These are phyloP conservation scores for Xylaria sp. DNA, from an alignment of 2,329 filamentous ascomycete genomes.

Conservation along the genomic window DNA sequence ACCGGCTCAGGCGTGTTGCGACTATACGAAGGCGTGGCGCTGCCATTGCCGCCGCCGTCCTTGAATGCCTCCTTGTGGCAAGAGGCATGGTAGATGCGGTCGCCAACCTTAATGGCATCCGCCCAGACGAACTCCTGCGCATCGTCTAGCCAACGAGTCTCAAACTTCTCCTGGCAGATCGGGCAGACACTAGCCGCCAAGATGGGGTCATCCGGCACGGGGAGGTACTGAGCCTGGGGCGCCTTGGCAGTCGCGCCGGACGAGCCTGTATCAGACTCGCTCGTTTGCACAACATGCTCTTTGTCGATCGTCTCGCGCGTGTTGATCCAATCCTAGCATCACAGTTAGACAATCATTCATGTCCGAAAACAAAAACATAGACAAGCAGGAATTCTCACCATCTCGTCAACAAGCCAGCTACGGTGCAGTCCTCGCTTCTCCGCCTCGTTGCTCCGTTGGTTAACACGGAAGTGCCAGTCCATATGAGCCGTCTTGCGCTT, in stretches of 20 bases:
- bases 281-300: constrained; percentile 38
- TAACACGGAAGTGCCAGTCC: constrained; percentile 97
- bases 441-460: constrained; percentile 80
- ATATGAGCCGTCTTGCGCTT: constrained; percentile 86
- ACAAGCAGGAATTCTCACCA: constrained; percentile 46
- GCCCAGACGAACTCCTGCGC: constrained; percentile 97
- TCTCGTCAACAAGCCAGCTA: constrained; percentile 90
- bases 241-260: constrained; percentile 42
- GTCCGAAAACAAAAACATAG: too few relatives aligned
- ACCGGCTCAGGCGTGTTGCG: constrained; percentile 58
- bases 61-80: constrained; percentile 80
- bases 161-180: constrained; percentile 93
- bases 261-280: constrained; percentile 36
- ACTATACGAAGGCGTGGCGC: constrained; percentile 35
- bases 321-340: constrained; percentile 75
- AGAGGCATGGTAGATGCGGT: constrained; percentile 80
- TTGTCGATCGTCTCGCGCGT: constrained; percentile 75
- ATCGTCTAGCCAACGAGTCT: constrained; percentile 86
- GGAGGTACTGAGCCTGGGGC: constrained; percentile 64
- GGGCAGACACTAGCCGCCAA: constrained; percentile 76
- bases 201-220: constrained; percentile 72
- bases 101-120: constrained; percentile 74
- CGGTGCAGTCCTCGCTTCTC: constrained; percentile 83
- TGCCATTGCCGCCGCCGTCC: constrained; percentile 54
- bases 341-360: constrained; percentile 25